Evolutionary conservation across 176 grass and related monocot species (phyloP), one percentile per base, ranked within the genome.

Genomic region (Musa troglodytarum): DNA sequence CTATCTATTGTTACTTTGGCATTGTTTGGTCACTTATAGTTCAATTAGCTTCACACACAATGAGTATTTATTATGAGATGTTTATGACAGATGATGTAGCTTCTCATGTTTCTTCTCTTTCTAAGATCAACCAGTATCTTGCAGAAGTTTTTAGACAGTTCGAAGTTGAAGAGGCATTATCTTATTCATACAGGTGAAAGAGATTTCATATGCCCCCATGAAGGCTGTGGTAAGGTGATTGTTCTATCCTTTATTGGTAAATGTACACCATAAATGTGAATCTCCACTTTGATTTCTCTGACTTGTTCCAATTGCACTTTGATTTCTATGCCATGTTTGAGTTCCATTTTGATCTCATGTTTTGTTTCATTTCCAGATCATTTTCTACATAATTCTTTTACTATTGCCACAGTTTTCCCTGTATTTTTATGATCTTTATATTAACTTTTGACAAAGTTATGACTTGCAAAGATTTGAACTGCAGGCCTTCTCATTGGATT

Each of bases 71-170:
- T 2, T 2, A 71, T 49, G 68, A 22, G 16, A 5, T 71, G 3
- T 51, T n/a, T 12, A 0, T 34, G 29, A 9, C 20, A 62, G 10
- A 7, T 62, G 57, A 62, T 4, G 3, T 5, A 43, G 34, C 34
- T 65, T 6, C 21, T 24, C 1, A 71, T 26, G 11, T 9, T 2
- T 74, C 11, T 54, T 26, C 10, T 49, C 68, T 9, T 55, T 28
- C 69, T 72, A 53, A 72, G 1, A 72, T 72, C 17, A 52, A n/a
- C 19, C 11, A 14, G 17, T 21, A 53, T 78, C 80, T 78, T 89
- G 74, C 85, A 94, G 95, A 99, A 94, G 89, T 99, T 99, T 83
- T 74, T 92, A 50, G 95, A 99, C 73, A 93, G 95, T 82, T 99
- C 90, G 13, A 99, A 99, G 76, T 87, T 99, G 76, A 99, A 99